Base-by-base conservation (phyloP, 768 basidiomycete genomes). In the Lactarius vividus region DNA sequence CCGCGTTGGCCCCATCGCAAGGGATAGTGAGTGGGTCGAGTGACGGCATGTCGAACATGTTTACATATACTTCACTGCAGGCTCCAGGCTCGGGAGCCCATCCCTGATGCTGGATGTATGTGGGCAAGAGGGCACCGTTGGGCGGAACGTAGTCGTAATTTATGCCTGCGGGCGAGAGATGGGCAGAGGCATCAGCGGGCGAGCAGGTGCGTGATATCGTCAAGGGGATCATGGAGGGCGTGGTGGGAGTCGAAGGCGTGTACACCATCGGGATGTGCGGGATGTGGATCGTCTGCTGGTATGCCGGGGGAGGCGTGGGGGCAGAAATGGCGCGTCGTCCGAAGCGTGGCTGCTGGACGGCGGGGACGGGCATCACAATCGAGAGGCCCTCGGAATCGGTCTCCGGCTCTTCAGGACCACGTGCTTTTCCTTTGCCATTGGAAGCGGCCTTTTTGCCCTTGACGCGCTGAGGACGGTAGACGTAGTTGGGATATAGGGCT, bases 401-500 rank as follows among this genome's bases (percentile, higher is more conserved):
- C 33, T 66, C 70, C 31, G 64, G 56, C 54, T 65, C 70, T 10
- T 74, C 75, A 79, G 79, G 35, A 59, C 83, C 85, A 6, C 61
- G 59, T 20, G 77, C 80, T 68, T 85, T 83, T 44, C 83, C 79
- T 62, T 85, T 84, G 72, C 73, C 79, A 77, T 84, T 78, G 71
- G 78, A 80, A 61, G 78, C 72, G 70, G 80, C 80, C 31, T 80
- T 81, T 72, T 84, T 86, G 76, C 80, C 81, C 70, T 85, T 83
- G 75, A 72, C 70, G 60, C 88, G 81, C 75, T 89, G 88, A 0
- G 89, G 89, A 10, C 89, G 86, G 73, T 91, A 91, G 33, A 91
- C 88, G 75, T 91, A 91, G 75, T 86, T 81, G 71, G 90, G 89
- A 70, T 90, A 87, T 79, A 85, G 77, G 73, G 80, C 77, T 78